Base-by-base conservation (phyloP, 371 early-diverging fungal species). In the Mucor racemosus region DNA sequence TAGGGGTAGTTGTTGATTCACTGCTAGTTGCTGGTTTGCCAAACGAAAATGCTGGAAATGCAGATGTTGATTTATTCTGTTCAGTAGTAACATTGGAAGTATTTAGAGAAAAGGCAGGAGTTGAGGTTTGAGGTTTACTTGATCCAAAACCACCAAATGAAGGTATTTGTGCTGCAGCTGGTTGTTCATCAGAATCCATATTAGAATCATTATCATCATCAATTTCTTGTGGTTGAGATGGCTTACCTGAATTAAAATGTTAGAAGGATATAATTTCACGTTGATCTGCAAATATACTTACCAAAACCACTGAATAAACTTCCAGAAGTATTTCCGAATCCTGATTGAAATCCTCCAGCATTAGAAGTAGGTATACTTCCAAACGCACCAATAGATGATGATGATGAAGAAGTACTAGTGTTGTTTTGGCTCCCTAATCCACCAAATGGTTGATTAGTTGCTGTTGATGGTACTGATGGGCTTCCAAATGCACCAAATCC, bases 11-110 rank as follows among this genome's bases (percentile, higher is more conserved):
- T 41, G 54, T 17, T 1, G 21, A 19, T 4, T 56, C 14, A 11
- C 48, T 55, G 19, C 21, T 35, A 19, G 59, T 50, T 19, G 44
- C 31, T 44, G 67, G 55, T 15, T 54, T 19, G 13, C 60, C 60
- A 44, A 66, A 66, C n/a, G 55, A 34, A 17, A 62, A 67, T 44
- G 62, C 67, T 34, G 62, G 34, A 46, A 61, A 67, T 17, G 48
- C 4, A 10, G 62, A 26, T 53, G 63, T 6, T 34, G 56, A 9
- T 61, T 31, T 10, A 14, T 21, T 15, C 1, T 15, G 31, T 13
- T 34, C 44, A 17, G 40, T 35, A 58, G 59, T 5, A 9, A n/a
- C 40, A 41, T 26, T 41, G 31, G 60, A 42, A 19, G 44, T 41
- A 21, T 48, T 35, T 21, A 33, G 4, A 17, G 48, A 33, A 50